These are phyloP conservation scores for Naegleria gruberi DNA, from an alignment of 208 protist species.

Conservation along the genomic window DNA sequence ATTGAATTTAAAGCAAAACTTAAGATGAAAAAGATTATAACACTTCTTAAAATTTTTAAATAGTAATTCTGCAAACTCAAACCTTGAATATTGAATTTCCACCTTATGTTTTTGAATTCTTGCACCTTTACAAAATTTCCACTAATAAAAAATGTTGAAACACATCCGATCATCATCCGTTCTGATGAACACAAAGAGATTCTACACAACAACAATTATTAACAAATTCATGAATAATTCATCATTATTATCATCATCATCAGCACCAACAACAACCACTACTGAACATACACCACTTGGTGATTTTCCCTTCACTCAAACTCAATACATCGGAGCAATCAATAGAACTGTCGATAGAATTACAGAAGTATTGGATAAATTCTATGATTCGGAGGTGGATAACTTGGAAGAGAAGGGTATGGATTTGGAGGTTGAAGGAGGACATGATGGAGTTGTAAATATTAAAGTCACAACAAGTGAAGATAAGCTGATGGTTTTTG, in stretches of 20 bases:
- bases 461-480: background rate
- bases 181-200: too few relatives aligned
- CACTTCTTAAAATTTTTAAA: too few relatives aligned
- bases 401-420: background rate
- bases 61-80: too few relatives aligned
- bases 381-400: background rate
- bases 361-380: background rate
- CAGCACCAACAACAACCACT: background rate
- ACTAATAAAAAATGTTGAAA: too few relatives aligned
- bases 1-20: too few relatives aligned
- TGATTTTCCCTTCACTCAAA: background rate
- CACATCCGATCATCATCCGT: too few relatives aligned
- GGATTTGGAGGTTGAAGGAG: background rate
- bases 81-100: too few relatives aligned
- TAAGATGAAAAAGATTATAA: too few relatives aligned
- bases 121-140: too few relatives aligned
- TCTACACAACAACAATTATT: too few relatives aligned
- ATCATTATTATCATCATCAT: background rate
- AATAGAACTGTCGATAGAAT: background rate
- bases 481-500: background rate
- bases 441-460: background rate
- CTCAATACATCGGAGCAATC: background rate
- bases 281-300: background rate
- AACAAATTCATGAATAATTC: background rate
- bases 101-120: too few relatives aligned